A percentile compares a stretch with the other conserved stretches of the same genome.
These are phyloP conservation scores for Anastatica hierochuntica DNA, from an alignment of 345 rosid genomes.

Conservation along the genomic window DNA sequence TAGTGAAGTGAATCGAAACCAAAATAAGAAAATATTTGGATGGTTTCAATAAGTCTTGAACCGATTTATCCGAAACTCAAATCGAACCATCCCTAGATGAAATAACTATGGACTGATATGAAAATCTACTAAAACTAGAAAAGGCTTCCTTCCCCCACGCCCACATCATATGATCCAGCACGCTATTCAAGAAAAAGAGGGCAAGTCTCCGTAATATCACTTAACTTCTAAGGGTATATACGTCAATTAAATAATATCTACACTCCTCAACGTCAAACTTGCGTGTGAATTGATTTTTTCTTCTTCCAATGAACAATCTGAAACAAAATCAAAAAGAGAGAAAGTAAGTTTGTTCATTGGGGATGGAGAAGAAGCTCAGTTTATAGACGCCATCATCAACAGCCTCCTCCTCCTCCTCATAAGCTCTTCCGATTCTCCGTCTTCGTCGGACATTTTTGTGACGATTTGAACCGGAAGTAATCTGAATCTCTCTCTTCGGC, in stretches of 20 bases:
- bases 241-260: neutral
- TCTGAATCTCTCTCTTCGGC: slow-evolving; percentile 1
- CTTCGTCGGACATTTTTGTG: neutral
- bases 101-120: no score
- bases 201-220: neutral
- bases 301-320: no score
- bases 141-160: neutral
- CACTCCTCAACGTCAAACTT: slow-evolving; percentile 19
- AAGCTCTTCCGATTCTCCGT: neutral
- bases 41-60: no score
- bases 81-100: no score
- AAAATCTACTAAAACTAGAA: no score
- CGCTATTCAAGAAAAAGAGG: slow-evolving; percentile 22
- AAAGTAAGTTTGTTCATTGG: no score
- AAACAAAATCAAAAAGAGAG: no score
- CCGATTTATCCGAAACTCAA: no score
- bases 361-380: slow-evolving; percentile 12
- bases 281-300: no score
- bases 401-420: neutral
- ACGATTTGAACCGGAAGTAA: neutral
- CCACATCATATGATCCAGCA: slow-evolving; percentile 3
- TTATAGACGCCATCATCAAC: neutral
- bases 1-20: no score
- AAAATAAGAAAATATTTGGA: no score
- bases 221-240: neutral